Evolutionary conservation across 1,284 basidiomycete genomes (phyloP), one percentile per base, ranked within the genome.

Genomic region (Cryptococcus depauperatus): DNA sequence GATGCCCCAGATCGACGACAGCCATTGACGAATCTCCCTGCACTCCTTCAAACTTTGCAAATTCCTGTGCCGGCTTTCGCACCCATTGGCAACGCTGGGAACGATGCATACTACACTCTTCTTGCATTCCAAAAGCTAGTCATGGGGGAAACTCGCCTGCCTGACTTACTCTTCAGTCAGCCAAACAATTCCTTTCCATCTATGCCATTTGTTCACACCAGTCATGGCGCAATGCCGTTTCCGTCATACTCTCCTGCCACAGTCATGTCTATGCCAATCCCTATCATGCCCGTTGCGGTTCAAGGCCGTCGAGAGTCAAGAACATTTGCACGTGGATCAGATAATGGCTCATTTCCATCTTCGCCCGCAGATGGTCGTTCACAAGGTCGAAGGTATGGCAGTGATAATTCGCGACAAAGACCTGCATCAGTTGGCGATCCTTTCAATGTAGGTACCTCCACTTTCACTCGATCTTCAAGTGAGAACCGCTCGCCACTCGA

Each of bases 31-130:
- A 63, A 59, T 1, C 58, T 71, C 14, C 53, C 55, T 1, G 48
- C 59, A 5, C 54, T 71, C 11, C 54, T 69, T 0, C 59, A 65
- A 37, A 61, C 64, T 19, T 50, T 70, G 8, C 64, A 68, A 40
- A 68, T 71, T n/a, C 68, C 69, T 6, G 56, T 68, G 11, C 58
- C 66, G 0, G 59, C 52, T 13, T 65, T 64, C 28, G 61, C 60
- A 0, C 70, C 70, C 3, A 53, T 72, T 21, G 64, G 67, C 22
- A 72, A 72, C 50, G 64, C 70, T 10, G 70, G 70, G 1, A 72
- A 72, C 51, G 67, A 70, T 11, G 68, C 70, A 3, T 72, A 70
- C 50, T 71, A 71, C 56, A 66, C 69, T 0, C 52, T 72, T 10
- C 54, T 71, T 11, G 62, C 67, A 2, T 71, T 72, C 49, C 69